Base-by-base conservation (phyloP, 768 basidiomycete species). In the Suillus spraguei region DNA sequence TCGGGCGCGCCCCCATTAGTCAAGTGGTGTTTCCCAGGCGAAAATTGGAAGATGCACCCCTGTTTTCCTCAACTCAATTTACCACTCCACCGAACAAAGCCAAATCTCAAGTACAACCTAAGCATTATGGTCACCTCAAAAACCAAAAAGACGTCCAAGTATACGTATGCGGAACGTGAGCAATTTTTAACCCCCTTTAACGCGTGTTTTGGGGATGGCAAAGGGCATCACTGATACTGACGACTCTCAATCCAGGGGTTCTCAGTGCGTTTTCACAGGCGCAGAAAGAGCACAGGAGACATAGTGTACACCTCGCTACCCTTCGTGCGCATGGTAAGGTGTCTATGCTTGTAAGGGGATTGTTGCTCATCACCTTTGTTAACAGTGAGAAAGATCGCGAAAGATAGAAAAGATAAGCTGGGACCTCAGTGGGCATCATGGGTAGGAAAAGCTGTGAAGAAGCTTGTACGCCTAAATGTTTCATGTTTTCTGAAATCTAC, bases 351-450 rank as follows among this genome's bases (percentile, higher is more conserved):
- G 38, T 28, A 56, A 56, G 17, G 35, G 13, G 24, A 24, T 58
- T 32, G 36, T n/a, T 60, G 16, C 33, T 59, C 28, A 39, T 42
- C 33, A 28, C 17, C 41, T 46, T 36, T 28, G 32, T 17, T 61
- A 59, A 32, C 54, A 84, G 84, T 85, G 24, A 80, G 78, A 64
- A 84, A 79, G 68, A 80, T 72, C 58, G 83, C 83, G 13, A 67
- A 78, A 52, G 74, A 72, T 35, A 77, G 75, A 50, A 76, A 80
- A 61, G 82, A 83, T 54, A 80, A 75, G 54, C 74, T 85, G 11
- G 83, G 83, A 4, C 81, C 81, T 7, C 76, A 80, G 41, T 85
- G 83, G 84, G 71, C 77, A 16, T 78, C 70, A 35, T 84, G 82
- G 81, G 80, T 85, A 32, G 70, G 75, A 35, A 80, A 78, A 61